These are phyloP conservation scores for Cytospora mali DNA, from an alignment of 2,329 filamentous ascomycete species.

Conservation along the genomic window DNA sequence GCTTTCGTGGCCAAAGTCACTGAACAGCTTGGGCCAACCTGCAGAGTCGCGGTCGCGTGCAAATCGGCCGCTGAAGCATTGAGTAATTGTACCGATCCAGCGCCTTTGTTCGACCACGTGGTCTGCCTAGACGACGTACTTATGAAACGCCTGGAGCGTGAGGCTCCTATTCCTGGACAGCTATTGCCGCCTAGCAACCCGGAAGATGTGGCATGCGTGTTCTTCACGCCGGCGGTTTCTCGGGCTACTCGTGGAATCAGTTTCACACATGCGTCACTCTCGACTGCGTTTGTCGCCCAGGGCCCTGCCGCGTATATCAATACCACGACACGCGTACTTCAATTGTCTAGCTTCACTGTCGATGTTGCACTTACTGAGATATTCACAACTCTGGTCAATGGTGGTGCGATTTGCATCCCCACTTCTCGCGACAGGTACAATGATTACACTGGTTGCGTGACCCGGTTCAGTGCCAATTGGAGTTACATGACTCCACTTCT, in stretches of 20 bases:
- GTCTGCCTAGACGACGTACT: conserved; percentile 25
- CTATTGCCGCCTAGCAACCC: conserved; percentile 37
- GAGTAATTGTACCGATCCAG: conserved; percentile 1
- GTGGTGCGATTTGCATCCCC: conserved; percentile 63
- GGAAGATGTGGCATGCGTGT: conserved; percentile 59
- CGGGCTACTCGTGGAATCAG: conserved; percentile 63
- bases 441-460: conserved; percentile 53
- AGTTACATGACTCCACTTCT: conserved; percentile 62
- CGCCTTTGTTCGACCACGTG: conserved; percentile 24
- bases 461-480: conserved; percentile 53
- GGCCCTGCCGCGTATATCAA: conserved; percentile 53
- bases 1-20: conserved; percentile 34
- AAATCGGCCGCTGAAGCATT: conserved; percentile 25
- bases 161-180: conserved; percentile 27
- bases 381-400: conserved; percentile 56
- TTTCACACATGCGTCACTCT: conserved; percentile 62
- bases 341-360: conserved; percentile 59
- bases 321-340: conserved; percentile 57
- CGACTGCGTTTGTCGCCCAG: conserved; percentile 56
- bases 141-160: conserved; percentile 26
- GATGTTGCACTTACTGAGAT: conserved; percentile 58
- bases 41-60: conserved; percentile 24
- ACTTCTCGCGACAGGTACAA: conserved; percentile 51
- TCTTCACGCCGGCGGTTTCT: conserved; percentile 62
- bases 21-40: conserved; percentile 27